These are phyloP conservation scores for Linum tenue DNA, from an alignment of 345 rosid species.

Conservation along the genomic window DNA sequence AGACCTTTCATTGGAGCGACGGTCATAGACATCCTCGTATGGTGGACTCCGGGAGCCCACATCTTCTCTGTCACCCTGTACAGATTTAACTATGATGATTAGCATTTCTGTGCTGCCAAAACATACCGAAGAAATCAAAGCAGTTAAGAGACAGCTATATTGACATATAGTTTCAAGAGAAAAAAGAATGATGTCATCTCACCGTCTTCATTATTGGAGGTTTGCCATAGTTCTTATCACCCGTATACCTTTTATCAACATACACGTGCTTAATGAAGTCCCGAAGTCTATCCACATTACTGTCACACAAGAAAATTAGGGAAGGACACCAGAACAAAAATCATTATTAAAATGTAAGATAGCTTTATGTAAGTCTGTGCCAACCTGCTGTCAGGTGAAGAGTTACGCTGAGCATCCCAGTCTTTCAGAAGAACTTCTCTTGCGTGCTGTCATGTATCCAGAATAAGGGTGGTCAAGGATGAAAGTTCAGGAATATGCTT, in stretches of 20 bases:
- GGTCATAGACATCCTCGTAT: slow-evolving; percentile 61
- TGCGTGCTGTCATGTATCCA: slow-evolving; percentile 46
- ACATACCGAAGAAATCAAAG: neutral
- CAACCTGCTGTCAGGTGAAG: slow-evolving; percentile 78
- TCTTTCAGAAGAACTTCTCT: slow-evolving; percentile 81
- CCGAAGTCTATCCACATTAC: slow-evolving; percentile 76
- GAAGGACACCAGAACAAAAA: slow-evolving; percentile 16
- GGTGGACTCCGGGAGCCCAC: slow-evolving; percentile 79
- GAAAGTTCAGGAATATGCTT: neutral
- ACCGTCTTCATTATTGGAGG: slow-evolving; percentile 73
- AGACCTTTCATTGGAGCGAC: slow-evolving; percentile 57
- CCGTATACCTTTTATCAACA: slow-evolving; percentile 69
- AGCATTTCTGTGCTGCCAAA: neutral
- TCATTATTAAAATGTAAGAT: slow-evolving; percentile 2
- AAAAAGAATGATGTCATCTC: slow-evolving; percentile 15
- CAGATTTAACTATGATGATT: slow-evolving; percentile 4
- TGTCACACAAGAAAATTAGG: slow-evolving; percentile 26
- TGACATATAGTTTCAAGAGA: slow-evolving; percentile 5
- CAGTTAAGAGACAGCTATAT: neutral
- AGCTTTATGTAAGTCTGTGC: slow-evolving; percentile 9
- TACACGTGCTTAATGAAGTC: slow-evolving; percentile 86
- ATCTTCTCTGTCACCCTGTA: slow-evolving; percentile 74
- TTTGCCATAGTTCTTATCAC: slow-evolving; percentile 66
- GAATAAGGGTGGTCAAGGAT: slow-evolving; percentile 3
- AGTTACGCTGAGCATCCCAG: slow-evolving; percentile 68